Percentiles rank a stretch among this genome's conserved stretches.
Conservation (phyloP, 768 basidiomycete genomes). For the Galerina marginata region DNA sequence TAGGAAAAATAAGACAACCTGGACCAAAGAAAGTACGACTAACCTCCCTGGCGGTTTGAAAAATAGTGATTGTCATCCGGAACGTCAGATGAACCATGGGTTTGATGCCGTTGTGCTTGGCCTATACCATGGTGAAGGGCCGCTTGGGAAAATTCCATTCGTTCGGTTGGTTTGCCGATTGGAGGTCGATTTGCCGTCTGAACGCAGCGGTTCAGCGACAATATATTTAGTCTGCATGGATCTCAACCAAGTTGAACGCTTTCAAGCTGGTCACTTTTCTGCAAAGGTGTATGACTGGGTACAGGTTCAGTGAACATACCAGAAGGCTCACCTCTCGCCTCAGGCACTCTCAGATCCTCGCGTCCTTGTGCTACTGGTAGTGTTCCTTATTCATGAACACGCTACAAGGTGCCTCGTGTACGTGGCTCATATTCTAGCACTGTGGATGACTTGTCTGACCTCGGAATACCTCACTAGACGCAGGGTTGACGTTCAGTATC, state of each 20-base stretch:
- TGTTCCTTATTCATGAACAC: constrained; percentile 14
- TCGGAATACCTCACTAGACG: constrained; percentile 8
- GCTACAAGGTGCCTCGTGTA: constrained; percentile 22
- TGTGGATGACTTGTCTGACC: not conserved
- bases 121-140: not conserved
- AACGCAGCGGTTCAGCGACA: not conserved
- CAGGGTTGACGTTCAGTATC: constrained; percentile 14
- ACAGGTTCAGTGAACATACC: not conserved
- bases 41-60: not conserved
- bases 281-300: not conserved
- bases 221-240: not conserved
- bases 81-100: not conserved
- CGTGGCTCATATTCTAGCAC: not conserved
- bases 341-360: not conserved
- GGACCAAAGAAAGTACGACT: not conserved
- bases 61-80: not conserved
- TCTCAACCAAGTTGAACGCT: no score
- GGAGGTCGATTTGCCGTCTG: not conserved
- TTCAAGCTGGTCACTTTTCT: no score
- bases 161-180: not conserved
- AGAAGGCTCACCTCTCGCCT: not conserved
- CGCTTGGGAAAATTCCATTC: constrained; percentile 1
- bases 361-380: not conserved
- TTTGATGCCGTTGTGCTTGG: not conserved
- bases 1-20: constrained; percentile 8